Conservation (phyloP, 1,284 basidiomycete species). For the Ustilago crameri region DNA sequence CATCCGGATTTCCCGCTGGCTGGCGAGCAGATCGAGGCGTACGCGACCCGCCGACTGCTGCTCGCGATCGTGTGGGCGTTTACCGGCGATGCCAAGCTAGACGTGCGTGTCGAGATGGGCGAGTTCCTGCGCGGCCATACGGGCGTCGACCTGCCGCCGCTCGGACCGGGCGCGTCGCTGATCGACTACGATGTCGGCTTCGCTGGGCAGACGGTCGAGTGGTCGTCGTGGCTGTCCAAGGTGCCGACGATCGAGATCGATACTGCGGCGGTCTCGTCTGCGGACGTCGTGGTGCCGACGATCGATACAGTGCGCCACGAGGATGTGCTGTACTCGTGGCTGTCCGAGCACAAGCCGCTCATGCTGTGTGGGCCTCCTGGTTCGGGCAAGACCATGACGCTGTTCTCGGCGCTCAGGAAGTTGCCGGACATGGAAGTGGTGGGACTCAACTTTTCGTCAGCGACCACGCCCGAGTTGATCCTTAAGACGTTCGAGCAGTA, state of each 20-base stretch:
- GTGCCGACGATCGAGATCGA: conserved; percentile 98
- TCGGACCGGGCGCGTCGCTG: conserved; percentile 79
- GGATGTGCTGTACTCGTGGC: conserved; percentile 97
- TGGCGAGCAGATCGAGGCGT: conserved; percentile 85
- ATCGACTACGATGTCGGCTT: conserved; percentile 88
- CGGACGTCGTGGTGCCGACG: conserved; percentile 97
- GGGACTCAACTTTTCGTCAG: conserved; percentile 98
- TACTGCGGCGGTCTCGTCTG: conserved; percentile 90
- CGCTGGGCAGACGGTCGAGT: conserved; percentile 72
- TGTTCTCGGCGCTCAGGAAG: conserved; percentile 98
- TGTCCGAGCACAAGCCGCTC: conserved; percentile 97
- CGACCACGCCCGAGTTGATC: conserved; percentile 96
- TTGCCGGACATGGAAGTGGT: conserved; percentile 98
- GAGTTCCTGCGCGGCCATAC: conserved; percentile 86
- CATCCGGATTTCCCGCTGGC: conserved; percentile 94
- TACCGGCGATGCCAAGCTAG: conserved; percentile 91
- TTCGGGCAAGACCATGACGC: conserved; percentile 99
- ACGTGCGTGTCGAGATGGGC: conserved; percentile 88
- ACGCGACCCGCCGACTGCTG: conserved; percentile 88
- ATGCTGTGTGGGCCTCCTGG: conserved; percentile 99
- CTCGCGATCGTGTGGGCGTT: conserved; percentile 97
- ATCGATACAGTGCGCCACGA: conserved; percentile 99
- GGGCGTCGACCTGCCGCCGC: conserved; percentile 86
- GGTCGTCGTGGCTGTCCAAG: conserved; percentile 83
- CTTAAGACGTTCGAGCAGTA: conserved; percentile 99